Evolutionary conservation across 2,329 filamentous ascomycete genomes (phyloP), one percentile per base, ranked within the genome.

Genomic region (Alternaria sp.): DNA sequence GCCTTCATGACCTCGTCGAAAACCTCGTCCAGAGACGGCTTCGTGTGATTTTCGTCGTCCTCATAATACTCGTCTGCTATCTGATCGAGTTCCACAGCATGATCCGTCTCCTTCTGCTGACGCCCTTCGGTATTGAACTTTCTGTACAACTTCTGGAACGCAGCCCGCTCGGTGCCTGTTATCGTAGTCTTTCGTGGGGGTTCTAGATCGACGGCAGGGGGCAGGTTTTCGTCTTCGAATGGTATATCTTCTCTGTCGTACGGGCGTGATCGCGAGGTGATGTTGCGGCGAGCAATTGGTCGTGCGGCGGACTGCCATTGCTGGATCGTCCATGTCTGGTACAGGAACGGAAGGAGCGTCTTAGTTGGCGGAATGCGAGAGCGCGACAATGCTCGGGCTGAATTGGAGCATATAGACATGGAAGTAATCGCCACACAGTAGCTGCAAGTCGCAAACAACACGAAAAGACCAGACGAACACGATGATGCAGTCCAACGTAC

Each of bases 261-360:
- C 66, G 67, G 59, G 34, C 62, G 63, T 17, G 68, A 61, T 48
- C 62, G 64, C 5, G 67, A 69, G 10, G 66, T 62, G 21, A 67
- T 59, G 36, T 60, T 66, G 56, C 71, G 72, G 33, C 63, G 68
- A 34, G 62, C 57, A 52, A 62, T 58, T 51, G 60, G 57, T 44
- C 61, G 65, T 41, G 61, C 59, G 37, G 54, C 44, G 49, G 61
- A 53, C 31, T 63, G 65, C 58, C 78, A 71, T 64, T 78, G 76
- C 57, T 80, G 77, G 31, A 89, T 82, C 0, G 90, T 91, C 58
- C 84, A 80, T 5, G 90, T 92, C 64, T 90, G 88, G 71, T 92
- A 92, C 6, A 93, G 81, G 56, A 92, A 92, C 0, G 89, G 87
- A 4, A 88, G 77, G 13, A 87, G 75, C 6, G 85, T 83, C 57